Base-by-base conservation (phyloP, 768 basidiomycete genomes). In the Amyloporia xantha region DNA sequence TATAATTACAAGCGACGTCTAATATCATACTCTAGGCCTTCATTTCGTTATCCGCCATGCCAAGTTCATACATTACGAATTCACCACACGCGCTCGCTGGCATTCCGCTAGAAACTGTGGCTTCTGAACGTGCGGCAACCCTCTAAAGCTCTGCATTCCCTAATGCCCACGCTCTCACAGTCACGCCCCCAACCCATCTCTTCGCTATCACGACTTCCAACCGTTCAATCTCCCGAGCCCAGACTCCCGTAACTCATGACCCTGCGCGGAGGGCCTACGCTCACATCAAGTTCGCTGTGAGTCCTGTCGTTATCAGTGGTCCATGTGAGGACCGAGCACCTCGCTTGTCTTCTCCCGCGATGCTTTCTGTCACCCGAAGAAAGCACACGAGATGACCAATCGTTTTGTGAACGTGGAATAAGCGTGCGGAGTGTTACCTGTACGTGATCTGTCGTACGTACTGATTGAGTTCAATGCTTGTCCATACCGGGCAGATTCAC, bases 301-400 rank as follows among this genome's bases (percentile, higher is more conserved):
- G n/a, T n/a, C n/a, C n/a, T n/a, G n/a, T n/a, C n/a, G n/a, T n/a
- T n/a, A n/a, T n/a, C n/a, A n/a, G n/a, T n/a, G n/a, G n/a, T n/a
- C n/a, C n/a, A n/a, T n/a, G n/a, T n/a, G n/a, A n/a, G n/a, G n/a
- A n/a, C n/a, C n/a, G n/a, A n/a, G n/a, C n/a, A n/a, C n/a, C n/a
- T n/a, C n/a, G n/a, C n/a, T n/a, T n/a, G n/a, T n/a, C n/a, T n/a
- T 63, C 62, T 63, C 62, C 62, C 62, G 62, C 62, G 62, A 63
- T 59, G 57, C 62, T 63, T 61, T 61, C 52, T 49, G 48, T 48
- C 49, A 51, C 41, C 39, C 48, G 56, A 38, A 45, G 50, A 53
- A 45, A 6, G 23, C 44, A 38, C 28, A 15, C 30, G 49, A 36
- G 25, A 23, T 50, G 43, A 44, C 51, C 49, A 52, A 51, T 57